These are phyloP conservation scores for Pseudogymnoascus destructans DNA, from an alignment of 2,329 filamentous ascomycete genomes.

Conservation along the genomic window DNA sequence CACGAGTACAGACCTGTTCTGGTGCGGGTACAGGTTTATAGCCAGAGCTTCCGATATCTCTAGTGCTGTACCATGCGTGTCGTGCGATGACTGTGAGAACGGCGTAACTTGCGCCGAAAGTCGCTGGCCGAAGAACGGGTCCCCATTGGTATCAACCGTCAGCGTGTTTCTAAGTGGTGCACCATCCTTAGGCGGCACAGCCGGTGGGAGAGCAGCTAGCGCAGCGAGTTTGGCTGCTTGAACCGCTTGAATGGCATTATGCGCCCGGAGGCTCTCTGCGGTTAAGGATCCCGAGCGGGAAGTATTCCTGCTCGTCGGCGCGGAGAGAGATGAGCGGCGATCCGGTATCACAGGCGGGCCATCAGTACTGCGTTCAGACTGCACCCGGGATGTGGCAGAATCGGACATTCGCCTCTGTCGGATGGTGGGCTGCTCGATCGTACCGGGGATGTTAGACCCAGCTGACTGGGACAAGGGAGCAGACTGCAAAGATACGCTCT, in stretches of 20 bases:
- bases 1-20: constrained; percentile 50
- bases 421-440: constrained; percentile 28
- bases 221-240: constrained; percentile 16
- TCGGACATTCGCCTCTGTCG: constrained; percentile 22
- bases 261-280: constrained; percentile 43
- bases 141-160: constrained; percentile 39
- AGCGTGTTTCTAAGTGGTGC: constrained; percentile 20
- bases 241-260: constrained; percentile 28
- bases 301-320: constrained; percentile 45
- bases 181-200: background rate
- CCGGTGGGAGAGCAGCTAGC: background rate
- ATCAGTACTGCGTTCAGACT: constrained; percentile 41
- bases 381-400: constrained; percentile 19
- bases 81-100: constrained; percentile 48
- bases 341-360: constrained; percentile 44
- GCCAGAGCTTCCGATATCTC: constrained; percentile 51
- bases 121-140: constrained; percentile 39
- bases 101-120: constrained; percentile 45
- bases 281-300: constrained; percentile 44
- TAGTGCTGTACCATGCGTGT: constrained; percentile 43
- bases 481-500: constrained; percentile 39
- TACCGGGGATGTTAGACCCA: constrained; percentile 32
- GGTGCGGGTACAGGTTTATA: constrained; percentile 49
- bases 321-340: constrained; percentile 48
- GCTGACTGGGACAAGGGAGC: constrained; percentile 32